Conservation (phyloP, 164 flowering plant genomes). For the Cinnamomum micranthum region DNA sequence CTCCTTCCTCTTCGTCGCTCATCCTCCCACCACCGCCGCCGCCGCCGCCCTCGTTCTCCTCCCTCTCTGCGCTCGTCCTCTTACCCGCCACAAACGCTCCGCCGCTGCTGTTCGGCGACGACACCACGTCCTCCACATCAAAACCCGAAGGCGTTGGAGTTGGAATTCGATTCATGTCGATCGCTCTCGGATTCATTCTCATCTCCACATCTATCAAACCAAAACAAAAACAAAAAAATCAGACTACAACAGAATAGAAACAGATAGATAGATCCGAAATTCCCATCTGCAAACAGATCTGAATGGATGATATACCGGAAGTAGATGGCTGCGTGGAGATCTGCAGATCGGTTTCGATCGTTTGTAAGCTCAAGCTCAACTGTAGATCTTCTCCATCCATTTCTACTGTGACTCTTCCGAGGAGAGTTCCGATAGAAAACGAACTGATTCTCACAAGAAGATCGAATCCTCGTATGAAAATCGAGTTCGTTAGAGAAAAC, state of each 20-base stretch:
- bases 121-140: background rate
- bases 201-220: background rate
- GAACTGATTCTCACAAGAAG: too few relatives aligned
- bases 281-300: background rate
- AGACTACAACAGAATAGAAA: background rate
- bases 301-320: background rate
- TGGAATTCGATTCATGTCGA: conserved; percentile 3
- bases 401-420: background rate
- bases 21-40: conserved; percentile 12
- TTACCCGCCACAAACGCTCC: conserved; percentile 18
- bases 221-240: background rate
- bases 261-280: background rate
- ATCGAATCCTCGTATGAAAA: too few relatives aligned
- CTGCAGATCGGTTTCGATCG: background rate
- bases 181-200: background rate
- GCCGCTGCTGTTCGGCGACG: conserved; percentile 4
- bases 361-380: conserved; percentile 12
- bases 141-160: too few relatives aligned
- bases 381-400: conserved; percentile 11
- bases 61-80: conserved; percentile 8
- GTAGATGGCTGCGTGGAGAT: background rate
- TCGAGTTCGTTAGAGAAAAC: too few relatives aligned
- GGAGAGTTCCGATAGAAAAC: too few relatives aligned
- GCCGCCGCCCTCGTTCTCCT: conserved; percentile 22
- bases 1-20: conserved; percentile 63